phyloP scores from a whole-genome alignment of 306 rosid genomes.

The Sechiopsis laciniata region DNA sequence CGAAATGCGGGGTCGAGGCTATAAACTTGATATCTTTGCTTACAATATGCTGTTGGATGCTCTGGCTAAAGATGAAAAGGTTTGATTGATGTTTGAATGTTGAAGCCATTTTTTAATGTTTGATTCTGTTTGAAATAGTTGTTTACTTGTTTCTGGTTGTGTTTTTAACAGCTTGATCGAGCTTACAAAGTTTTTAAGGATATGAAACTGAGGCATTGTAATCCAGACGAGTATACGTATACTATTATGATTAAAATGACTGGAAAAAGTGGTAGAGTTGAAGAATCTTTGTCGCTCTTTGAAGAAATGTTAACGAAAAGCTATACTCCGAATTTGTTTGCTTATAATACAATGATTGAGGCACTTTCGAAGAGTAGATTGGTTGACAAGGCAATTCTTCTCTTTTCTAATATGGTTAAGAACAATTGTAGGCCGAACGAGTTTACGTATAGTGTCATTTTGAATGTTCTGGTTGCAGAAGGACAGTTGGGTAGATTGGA shows the following conservation, averaged over 20 bases:
- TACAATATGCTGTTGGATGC: conserved; percentile 84
- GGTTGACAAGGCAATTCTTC: conserved; percentile 63
- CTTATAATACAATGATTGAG: conserved; percentile 73
- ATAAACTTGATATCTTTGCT: conserved; percentile 56
- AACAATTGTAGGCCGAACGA: conserved; percentile 71
- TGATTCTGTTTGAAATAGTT: background rate
- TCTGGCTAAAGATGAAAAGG: conserved; percentile 68
- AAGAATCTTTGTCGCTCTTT: conserved; percentile 48
- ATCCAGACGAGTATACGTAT: conserved; percentile 73
- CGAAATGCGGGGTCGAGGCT: conserved; percentile 51
- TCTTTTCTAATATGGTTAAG: conserved; percentile 73
- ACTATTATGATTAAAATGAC: conserved; percentile 89
- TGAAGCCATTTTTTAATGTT: conserved; percentile 1
- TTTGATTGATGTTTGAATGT: conserved; percentile 14
- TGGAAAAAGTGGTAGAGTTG: conserved; percentile 56
- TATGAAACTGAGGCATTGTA: conserved; percentile 77
- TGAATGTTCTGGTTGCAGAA: conserved; percentile 63
- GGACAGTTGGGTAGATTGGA: conserved; percentile 73
- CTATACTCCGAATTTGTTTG: conserved; percentile 51
- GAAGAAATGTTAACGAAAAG: conserved; percentile 65
- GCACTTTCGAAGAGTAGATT: conserved; percentile 69
- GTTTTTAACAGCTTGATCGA: conserved; percentile 56
- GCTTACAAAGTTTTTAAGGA: conserved; percentile 71
- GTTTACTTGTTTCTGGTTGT: conserved; percentile 1
- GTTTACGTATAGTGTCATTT: conserved; percentile 63